These are phyloP conservation scores for Zanthoxylum bungeanum DNA, from an alignment of 345 rosid species.

Conservation along the genomic window DNA sequence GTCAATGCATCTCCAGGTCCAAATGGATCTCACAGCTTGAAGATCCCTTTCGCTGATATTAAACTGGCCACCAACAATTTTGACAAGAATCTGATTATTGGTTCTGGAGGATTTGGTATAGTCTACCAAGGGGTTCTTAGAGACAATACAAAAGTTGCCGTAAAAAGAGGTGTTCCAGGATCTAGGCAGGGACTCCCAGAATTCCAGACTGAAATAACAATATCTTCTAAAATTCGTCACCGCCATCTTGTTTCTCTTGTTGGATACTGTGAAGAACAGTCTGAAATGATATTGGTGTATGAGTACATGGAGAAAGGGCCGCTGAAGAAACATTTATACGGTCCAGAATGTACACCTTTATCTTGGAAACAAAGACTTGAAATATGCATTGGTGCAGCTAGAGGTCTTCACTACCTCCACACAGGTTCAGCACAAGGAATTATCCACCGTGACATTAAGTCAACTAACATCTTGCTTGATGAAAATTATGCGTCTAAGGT, in stretches of 20 bases:
- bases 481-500: slow-evolving; percentile 69
- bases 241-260: slow-evolving; percentile 90
- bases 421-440: slow-evolving; percentile 93
- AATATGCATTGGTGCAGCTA: slow-evolving; percentile 87
- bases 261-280: slow-evolving; percentile 91
- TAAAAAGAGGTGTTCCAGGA: slow-evolving; percentile 86
- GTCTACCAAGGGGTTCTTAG: slow-evolving; percentile 80
- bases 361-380: slow-evolving; percentile 95
- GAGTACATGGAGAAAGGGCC: slow-evolving; percentile 98
- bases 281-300: slow-evolving; percentile 89
- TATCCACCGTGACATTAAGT: slow-evolving; percentile 95
- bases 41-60: slow-evolving; percentile 73
- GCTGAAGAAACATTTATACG: slow-evolving; percentile 75
- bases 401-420: slow-evolving; percentile 94
- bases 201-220: slow-evolving; percentile 81
- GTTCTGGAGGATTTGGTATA: slow-evolving; percentile 95
- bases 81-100: slow-evolving; percentile 62
- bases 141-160: slow-evolving; percentile 78
- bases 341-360: slow-evolving; percentile 53
- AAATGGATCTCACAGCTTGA: slow-evolving; percentile 60
- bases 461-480: slow-evolving; percentile 85
- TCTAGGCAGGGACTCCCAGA: slow-evolving; percentile 97
- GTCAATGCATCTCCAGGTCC: slow-evolving; percentile 50
- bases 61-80: slow-evolving; percentile 73
- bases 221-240: slow-evolving; percentile 84